Conservation (phyloP, 2,329 filamentous ascomycete genomes). For the Diaporthe aspalathi region DNA sequence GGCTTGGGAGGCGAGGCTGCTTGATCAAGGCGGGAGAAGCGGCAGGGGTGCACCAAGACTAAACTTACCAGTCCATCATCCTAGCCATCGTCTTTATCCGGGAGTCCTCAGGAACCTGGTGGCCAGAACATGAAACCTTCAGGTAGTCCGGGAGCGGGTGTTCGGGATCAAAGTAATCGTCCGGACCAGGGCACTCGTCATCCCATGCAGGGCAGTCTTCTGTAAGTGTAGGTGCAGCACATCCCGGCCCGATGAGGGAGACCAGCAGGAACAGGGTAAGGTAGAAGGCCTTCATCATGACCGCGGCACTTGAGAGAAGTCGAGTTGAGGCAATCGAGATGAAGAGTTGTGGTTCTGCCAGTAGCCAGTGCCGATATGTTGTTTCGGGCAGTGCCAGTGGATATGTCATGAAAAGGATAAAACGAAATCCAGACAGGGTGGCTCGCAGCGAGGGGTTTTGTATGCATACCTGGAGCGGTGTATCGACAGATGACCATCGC, state of each 20-base stretch:
- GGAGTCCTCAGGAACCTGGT: background rate
- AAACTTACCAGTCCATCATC: conserved; percentile 16
- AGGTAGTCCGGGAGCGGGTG: background rate
- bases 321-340: background rate
- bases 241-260: background rate
- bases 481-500: background rate
- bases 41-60: background rate
- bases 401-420: background rate
- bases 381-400: no score
- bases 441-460: background rate
- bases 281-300: background rate
- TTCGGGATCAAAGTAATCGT: background rate
- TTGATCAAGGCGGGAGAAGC: no score
- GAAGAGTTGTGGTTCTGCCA: no score
- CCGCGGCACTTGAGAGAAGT: background rate
- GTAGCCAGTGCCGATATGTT: no score
- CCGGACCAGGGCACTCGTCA: background rate
- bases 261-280: background rate
- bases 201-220: background rate
- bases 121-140: background rate
- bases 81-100: conserved; percentile 7
- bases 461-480: background rate
- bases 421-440: background rate
- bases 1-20: no score
- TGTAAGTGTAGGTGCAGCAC: background rate